Evolutionary conservation across 2,329 filamentous ascomycete species (phyloP).

Genomic region (Pseudocercospora vitis): DNA sequence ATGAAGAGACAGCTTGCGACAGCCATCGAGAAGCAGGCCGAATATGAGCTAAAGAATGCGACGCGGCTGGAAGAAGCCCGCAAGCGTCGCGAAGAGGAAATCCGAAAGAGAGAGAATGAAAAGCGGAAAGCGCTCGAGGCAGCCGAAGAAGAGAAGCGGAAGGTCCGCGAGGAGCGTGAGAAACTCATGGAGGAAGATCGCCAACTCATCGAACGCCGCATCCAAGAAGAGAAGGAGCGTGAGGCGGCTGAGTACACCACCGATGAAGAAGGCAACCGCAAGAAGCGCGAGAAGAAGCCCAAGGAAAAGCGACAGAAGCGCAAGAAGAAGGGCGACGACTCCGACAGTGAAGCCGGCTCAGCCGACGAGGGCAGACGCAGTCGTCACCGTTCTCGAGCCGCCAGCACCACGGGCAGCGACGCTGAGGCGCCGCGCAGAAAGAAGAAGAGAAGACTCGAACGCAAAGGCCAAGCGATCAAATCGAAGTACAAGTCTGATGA

Average conservation of each 20-base stretch:
- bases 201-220: conserved; percentile 67
- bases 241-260: conserved; percentile 74
- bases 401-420: conserved; percentile 41
- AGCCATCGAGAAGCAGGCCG: conserved; percentile 77
- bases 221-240: conserved; percentile 67
- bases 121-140: conserved; percentile 65
- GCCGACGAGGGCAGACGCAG: conserved; percentile 48
- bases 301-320: conserved; percentile 45
- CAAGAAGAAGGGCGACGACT: conserved; percentile 61
- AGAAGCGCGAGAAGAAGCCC: conserved; percentile 72
- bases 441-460: conserved; percentile 61
- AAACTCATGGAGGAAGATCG: conserved; percentile 74
- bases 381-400: conserved; percentile 32
- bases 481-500: conserved; percentile 83
- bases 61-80: conserved; percentile 80
- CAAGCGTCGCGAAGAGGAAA: conserved; percentile 75
- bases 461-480: conserved; percentile 48
- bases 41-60: conserved; percentile 92
- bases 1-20: conserved; percentile 89
- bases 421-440: conserved; percentile 60
- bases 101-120: conserved; percentile 74
- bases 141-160: conserved; percentile 72
- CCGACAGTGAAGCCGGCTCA: conserved; percentile 49
- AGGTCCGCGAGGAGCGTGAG: conserved; percentile 82
- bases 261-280: conserved; percentile 75